phyloP scores from a whole-genome alignment of 2,329 filamentous ascomycete species.

The Sclerotiophoma versabilis region DNA sequence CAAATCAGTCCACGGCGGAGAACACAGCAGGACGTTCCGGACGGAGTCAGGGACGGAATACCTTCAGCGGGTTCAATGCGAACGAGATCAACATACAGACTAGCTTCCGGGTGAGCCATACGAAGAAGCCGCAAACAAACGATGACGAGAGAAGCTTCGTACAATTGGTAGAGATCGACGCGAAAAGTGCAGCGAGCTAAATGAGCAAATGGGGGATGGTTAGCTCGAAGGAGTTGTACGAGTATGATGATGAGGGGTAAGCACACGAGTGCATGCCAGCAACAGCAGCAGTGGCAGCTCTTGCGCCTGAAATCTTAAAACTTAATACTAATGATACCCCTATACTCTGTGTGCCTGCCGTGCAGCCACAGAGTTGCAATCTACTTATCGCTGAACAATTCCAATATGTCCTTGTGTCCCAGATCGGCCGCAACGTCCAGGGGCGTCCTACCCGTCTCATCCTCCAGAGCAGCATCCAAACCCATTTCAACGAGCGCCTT shows the following conservation, averaged over 20 bases:
- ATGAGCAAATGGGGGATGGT: too few relatives aligned
- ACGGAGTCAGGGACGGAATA: neutral
- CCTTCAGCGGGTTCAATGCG: neutral
- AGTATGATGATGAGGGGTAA: too few relatives aligned
- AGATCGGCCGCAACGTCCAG: neutral
- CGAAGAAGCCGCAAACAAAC: neutral
- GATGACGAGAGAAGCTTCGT: slow-evolving; percentile 11
- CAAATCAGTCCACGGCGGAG: slow-evolving; percentile 2
- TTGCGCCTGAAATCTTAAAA: too few relatives aligned
- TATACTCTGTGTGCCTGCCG: too few relatives aligned
- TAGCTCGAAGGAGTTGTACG: too few relatives aligned
- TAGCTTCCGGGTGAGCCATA: slow-evolving; percentile 7
- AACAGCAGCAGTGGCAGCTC: too few relatives aligned
- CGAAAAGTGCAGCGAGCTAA: neutral
- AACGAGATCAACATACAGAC: slow-evolving; percentile 17
- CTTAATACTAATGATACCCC: too few relatives aligned
- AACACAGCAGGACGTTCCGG: neutral
- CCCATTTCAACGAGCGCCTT: neutral
- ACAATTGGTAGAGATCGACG: slow-evolving; percentile 15
- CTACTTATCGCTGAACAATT: neutral
- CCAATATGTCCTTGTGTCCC: neutral
- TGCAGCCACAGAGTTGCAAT: too few relatives aligned
- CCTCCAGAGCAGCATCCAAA: neutral
- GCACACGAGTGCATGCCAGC: too few relatives aligned
- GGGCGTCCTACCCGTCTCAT: neutral